A percentile compares a stretch with the other conserved stretches of the same genome.
These are phyloP conservation scores for Podaxis sp. DNA, from an alignment of 768 basidiomycete genomes.

Conservation along the genomic window DNA sequence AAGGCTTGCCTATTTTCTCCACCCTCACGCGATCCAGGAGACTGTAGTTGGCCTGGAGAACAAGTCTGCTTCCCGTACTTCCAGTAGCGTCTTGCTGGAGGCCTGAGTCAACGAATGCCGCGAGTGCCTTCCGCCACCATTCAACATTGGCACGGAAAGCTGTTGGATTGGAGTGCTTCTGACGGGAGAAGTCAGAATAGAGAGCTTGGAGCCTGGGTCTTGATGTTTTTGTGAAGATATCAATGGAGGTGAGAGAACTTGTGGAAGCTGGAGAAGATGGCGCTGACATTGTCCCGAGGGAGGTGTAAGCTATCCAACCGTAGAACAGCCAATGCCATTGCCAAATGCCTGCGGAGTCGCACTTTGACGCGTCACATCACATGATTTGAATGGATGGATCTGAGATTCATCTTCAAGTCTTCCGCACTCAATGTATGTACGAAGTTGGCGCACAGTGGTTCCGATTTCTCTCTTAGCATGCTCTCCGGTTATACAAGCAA, in stretches of 20 bases:
- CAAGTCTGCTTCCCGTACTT: slow-evolving; percentile 45
- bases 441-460: too few relatives aligned
- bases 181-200: slow-evolving; percentile 85
- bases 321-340: background rate
- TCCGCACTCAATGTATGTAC: too few relatives aligned
- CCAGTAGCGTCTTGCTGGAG: slow-evolving; percentile 37
- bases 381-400: slow-evolving; percentile 2
- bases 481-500: too few relatives aligned
- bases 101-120: slow-evolving; percentile 58
- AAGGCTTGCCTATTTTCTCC: slow-evolving; percentile 73
- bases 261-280: slow-evolving; percentile 8
- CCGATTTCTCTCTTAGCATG: too few relatives aligned
- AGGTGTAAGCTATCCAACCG: background rate
- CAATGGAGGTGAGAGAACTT: slow-evolving; percentile 28
- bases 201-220: slow-evolving; percentile 69
- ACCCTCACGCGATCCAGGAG: slow-evolving; percentile 62
- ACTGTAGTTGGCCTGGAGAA: slow-evolving; percentile 54
- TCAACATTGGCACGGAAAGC: slow-evolving; percentile 78
- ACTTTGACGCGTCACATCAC: slow-evolving; percentile 14
- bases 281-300: slow-evolving; percentile 17
- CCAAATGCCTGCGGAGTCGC: background rate
- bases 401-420: background rate
- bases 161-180: slow-evolving; percentile 82
- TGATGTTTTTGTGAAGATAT: slow-evolving; percentile 49
- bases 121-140: slow-evolving; percentile 83